These are phyloP conservation scores for Zhuliangozyma blackwelliae DNA, from an alignment of 1,139 yeast genomes.

Conservation along the genomic window DNA sequence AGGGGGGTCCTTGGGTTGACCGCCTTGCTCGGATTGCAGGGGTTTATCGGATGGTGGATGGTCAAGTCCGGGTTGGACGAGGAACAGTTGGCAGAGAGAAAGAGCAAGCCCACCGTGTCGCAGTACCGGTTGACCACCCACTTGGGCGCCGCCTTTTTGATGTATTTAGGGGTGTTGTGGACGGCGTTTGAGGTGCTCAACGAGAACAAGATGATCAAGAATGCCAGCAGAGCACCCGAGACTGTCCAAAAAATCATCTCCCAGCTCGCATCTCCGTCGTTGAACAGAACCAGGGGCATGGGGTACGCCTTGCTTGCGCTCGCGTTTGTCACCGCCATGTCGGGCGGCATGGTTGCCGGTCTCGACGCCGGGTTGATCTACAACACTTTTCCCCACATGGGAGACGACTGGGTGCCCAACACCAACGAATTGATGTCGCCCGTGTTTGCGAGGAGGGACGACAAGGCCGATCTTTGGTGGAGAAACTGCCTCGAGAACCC, in stretches of 20 bases:
- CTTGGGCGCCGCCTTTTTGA: conserved; percentile 85
- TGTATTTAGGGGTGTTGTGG: conserved; percentile 86
- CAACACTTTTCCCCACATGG: conserved; percentile 97
- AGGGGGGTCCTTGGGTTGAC: conserved; percentile 68
- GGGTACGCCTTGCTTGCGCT: conserved; percentile 58
- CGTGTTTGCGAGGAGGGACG: conserved; percentile 62
- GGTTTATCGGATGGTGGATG: conserved; percentile 99
- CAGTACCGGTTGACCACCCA: conserved; percentile 94
- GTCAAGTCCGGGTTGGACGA: conserved; percentile 92
- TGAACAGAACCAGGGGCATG: conserved; percentile 52
- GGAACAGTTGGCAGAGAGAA: conserved; percentile 71
- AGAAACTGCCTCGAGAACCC: conserved; percentile 94
- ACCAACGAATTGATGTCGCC: conserved; percentile 71
- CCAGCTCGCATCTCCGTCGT: conserved; percentile 47
- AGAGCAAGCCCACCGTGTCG: conserved; percentile 90
- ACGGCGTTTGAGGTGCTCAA: conserved; percentile 81
- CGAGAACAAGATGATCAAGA: conserved; percentile 58
- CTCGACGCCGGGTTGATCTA: conserved; percentile 95
- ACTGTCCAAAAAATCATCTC: conserved; percentile 51
- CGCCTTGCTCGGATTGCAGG: conserved; percentile 82
- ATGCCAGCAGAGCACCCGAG: conserved; percentile 48
- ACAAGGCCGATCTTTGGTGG: conserved; percentile 78
- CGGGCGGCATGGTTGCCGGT: conserved; percentile 98
- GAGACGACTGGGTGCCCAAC: conserved; percentile 72
- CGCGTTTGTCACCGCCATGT: conserved; percentile 85